These are phyloP conservation scores for Larix sibirica DNA, from an alignment of 83 land plant species.

Conservation along the genomic window DNA sequence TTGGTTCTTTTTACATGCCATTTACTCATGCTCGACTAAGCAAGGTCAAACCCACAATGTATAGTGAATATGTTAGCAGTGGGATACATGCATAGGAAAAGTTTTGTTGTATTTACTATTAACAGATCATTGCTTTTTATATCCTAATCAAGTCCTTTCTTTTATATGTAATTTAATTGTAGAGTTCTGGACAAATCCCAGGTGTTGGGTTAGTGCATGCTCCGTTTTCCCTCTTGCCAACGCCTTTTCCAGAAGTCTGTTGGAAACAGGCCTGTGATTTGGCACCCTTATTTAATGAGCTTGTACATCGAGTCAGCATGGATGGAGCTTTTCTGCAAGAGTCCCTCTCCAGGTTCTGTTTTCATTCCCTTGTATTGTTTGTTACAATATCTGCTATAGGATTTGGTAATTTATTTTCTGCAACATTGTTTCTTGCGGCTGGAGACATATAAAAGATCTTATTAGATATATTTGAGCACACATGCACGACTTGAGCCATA, in stretches of 20 bases:
- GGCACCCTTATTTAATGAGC: constrained; percentile 88
- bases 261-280: constrained; percentile 89
- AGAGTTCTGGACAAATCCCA: constrained; percentile 81
- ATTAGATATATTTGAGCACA: too few species aligned
- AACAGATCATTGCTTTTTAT: background rate
- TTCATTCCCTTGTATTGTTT: background rate
- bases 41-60: background rate
- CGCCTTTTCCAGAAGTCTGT: constrained; percentile 59
- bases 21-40: too few species aligned
- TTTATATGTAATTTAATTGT: constrained; percentile 21
- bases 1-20: too few species aligned
- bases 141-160: background rate
- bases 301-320: constrained; percentile 87
- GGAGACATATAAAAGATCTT: too few species aligned
- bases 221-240: constrained; percentile 86
- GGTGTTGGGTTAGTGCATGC: constrained; percentile 97
- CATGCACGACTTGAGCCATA: too few species aligned
- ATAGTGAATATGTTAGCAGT: background rate
- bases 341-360: constrained; percentile 72
- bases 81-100: background rate
- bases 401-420: background rate
- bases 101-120: background rate
- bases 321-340: constrained; percentile 82
- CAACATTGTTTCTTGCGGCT: too few species aligned
- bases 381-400: background rate